These are phyloP conservation scores for Gossypium ekmanianum DNA, from an alignment of 345 rosid genomes.

Conservation along the genomic window DNA sequence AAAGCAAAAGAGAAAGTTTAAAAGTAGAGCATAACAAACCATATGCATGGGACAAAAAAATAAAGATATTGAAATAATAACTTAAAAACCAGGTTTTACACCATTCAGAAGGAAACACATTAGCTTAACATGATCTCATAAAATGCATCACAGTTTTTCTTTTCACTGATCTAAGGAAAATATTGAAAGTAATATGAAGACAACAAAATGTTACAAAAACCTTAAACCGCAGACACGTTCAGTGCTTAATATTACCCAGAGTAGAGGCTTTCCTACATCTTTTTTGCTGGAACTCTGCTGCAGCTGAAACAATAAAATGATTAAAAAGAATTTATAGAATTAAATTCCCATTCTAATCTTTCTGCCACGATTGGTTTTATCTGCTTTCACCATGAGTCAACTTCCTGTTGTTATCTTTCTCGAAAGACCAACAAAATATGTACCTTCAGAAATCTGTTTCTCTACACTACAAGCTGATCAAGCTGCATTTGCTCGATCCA, in stretches of 20 bases:
- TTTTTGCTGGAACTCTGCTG: conserved; percentile 2
- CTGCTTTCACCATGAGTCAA: not conserved
- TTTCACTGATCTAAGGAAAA: conserved; percentile 7
- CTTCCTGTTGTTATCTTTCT: conserved; percentile 5
- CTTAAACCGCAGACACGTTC: not conserved
- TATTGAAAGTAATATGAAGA: conserved; percentile 1
- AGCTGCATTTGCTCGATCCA: conserved; percentile 48
- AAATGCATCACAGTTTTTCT: not conserved
- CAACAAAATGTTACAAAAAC: conserved; percentile 12
- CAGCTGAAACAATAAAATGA: conserved; percentile 8
- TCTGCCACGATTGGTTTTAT: not conserved
- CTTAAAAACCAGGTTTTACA: conserved; percentile 20
- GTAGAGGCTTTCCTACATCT: conserved; percentile 8
- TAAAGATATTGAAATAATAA: conserved; percentile 21
- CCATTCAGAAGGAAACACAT: conserved; percentile 2
- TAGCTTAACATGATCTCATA: not conserved
- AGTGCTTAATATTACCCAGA: conserved; percentile 14
- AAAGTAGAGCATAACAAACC: not conserved
- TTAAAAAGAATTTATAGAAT: conserved; percentile 7
- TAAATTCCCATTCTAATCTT: conserved; percentile 4
- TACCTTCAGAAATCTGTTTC: conserved; percentile 11
- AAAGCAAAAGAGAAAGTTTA: not conserved
- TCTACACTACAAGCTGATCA: conserved; percentile 40
- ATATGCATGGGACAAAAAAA: not conserved
- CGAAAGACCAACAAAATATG: conserved; percentile 15